Percentiles rank a stretch among this genome's conserved stretches.
phyloP scores from a whole-genome alignment of 2,329 filamentous ascomycete species.

The Knufia fluminis region DNA sequence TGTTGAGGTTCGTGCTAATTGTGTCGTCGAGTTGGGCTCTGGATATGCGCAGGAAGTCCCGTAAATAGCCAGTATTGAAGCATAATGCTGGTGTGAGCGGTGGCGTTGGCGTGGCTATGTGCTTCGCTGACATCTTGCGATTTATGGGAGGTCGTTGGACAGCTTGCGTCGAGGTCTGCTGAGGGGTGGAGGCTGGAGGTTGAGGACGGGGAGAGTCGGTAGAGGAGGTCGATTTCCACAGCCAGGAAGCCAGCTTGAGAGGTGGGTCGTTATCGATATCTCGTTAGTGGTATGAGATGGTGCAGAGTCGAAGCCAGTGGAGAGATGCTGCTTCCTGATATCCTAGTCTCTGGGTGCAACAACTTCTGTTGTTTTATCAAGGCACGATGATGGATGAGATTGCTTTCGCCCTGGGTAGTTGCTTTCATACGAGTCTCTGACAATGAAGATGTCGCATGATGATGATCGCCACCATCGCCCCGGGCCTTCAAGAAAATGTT shows the following conservation, averaged over 20 bases:
- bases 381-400: too few relatives aligned
- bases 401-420: too few relatives aligned
- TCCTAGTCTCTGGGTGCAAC: too few relatives aligned
- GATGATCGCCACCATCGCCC: too few relatives aligned
- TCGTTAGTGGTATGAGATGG: neutral
- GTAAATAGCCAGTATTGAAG: conserved; percentile 22
- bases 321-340: neutral
- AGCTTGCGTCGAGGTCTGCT: neutral
- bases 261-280: conserved; percentile 1
- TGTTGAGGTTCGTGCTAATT: conserved; percentile 88
- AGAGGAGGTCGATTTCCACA: conserved; percentile 16
- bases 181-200: conserved; percentile 10
- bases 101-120: conserved; percentile 33
- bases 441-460: too few relatives aligned
- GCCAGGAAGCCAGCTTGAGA: conserved; percentile 23
- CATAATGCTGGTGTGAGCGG: conserved; percentile 65
- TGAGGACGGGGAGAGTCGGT: conserved; percentile 5
- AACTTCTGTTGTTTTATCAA: neutral
- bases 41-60: conserved; percentile 86
- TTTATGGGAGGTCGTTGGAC: neutral
- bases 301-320: neutral
- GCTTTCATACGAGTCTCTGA: too few relatives aligned
- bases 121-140: conserved; percentile 31
- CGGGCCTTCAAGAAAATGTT: neutral
- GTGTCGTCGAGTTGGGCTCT: conserved; percentile 81